Base-by-base conservation (phyloP, 129 eudicot genomes). In the Scalesia atractyloides region DNA sequence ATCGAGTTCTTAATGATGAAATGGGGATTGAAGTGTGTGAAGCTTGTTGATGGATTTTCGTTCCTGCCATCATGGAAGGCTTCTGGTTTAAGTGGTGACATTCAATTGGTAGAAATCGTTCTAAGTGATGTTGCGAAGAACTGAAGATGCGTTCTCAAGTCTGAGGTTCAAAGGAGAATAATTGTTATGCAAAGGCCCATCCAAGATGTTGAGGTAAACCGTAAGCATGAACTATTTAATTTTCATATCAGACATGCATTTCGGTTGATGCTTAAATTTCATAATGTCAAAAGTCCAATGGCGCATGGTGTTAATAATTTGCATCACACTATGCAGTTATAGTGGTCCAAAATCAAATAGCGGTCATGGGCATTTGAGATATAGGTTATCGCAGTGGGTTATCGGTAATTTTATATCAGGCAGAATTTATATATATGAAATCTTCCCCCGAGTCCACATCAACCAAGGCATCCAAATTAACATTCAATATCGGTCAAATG, bases 1-100 rank as follows among this genome's bases (percentile, higher is more conserved):
- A 86, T 94, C 17, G 98, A 88, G 82, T 94, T 94, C 81, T 76
- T 90, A 79, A 77, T 90, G 98, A 88, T 82, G 81, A 94, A 94
- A 74, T 94, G 98, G 98, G 79, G 89, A 19, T 79, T 94, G 70
- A 94, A 88, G 76, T 90, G 93, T 72, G 76, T 77, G 61, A 90
- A 88, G 77, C 97, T 94, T 77, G 76, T 88, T 36, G 97, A 90
- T 69, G 97, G 91, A 64, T 94, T 87, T 73, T 86, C 97, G 5
- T 84, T 94, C 79, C 65, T 94, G 85, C 96, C 97, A 73, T 60
- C 84, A 15, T 69, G 80, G 81, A 94, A 94, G 84, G 87, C 98
- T 62, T 77, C 89, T 39, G 80, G 84, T 22, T 73, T 94, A 66
- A 85, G 93, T 73, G 98, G 98, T 64, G 88, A 94, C 73, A 94